phyloP scores from a whole-genome alignment of 352 stramenopile genomes.

The Globisporangium apiculatum region DNA sequence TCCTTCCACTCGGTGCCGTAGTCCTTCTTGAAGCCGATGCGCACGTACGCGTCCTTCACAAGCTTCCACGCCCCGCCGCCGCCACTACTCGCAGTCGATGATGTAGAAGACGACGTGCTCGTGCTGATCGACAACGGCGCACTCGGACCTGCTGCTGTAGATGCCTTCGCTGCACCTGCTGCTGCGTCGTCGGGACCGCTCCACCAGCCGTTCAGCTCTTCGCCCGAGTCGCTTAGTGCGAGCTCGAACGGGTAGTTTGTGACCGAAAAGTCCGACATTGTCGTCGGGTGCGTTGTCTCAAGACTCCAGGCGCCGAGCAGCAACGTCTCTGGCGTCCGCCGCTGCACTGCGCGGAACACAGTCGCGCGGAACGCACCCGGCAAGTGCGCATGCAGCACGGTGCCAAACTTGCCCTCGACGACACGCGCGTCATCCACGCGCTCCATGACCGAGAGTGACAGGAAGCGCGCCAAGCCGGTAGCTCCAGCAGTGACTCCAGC shows the following conservation, averaged over 20 bases:
- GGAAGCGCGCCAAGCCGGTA: constrained; percentile 20
- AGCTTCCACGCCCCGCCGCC: constrained; percentile 56
- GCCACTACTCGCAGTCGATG: background rate
- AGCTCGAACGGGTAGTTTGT: constrained; percentile 67
- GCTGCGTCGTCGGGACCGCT: constrained; percentile 35
- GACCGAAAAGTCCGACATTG: constrained; percentile 56
- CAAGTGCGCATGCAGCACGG: constrained; percentile 55
- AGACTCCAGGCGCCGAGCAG: constrained; percentile 64
- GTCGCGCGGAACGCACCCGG: constrained; percentile 53
- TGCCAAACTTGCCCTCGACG: constrained; percentile 70
- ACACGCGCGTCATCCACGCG: constrained; percentile 31
- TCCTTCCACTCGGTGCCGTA: constrained; percentile 86
- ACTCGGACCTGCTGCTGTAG: background rate
- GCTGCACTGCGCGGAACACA: constrained; percentile 26
- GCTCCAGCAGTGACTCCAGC: no score
- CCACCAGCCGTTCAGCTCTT: constrained; percentile 74
- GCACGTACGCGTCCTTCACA: constrained; percentile 80
- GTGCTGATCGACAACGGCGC: background rate
- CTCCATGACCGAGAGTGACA: constrained; percentile 57
- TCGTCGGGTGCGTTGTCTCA: constrained; percentile 29
- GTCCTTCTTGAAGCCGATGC: constrained; percentile 86
- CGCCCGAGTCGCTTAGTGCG: constrained; percentile 36
- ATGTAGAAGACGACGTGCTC: background rate
- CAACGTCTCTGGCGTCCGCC: constrained; percentile 20
- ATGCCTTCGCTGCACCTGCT: constrained; percentile 22